A percentile compares a stretch with the other conserved stretches of the same genome.
Conservation (phyloP, 192 early-diverging fungal species). For the Backusella circina region DNA sequence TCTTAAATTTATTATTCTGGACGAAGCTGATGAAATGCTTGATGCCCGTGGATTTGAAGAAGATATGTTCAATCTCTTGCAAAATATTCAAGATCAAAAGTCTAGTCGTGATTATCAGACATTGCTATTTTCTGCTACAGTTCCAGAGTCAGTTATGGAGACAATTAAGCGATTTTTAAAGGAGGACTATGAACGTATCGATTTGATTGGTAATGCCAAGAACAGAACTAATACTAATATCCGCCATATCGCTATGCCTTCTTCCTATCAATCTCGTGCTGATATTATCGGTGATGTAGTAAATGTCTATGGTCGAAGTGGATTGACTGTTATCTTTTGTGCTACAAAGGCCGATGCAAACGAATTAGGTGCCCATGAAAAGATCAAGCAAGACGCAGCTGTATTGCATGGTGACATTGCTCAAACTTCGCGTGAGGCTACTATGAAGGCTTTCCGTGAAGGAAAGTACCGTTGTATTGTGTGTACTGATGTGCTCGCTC, state of each 20-base stretch:
- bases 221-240: slow-evolving; percentile 89
- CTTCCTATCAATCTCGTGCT: slow-evolving; percentile 83
- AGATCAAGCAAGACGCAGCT: slow-evolving; percentile 69
- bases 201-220: slow-evolving; percentile 81
- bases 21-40: slow-evolving; percentile 85
- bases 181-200: slow-evolving; percentile 64
- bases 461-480: slow-evolving; percentile 83
- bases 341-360: slow-evolving; percentile 91
- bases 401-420: slow-evolving; percentile 85
- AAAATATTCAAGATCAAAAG: slow-evolving; percentile 77
- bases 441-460: slow-evolving; percentile 84
- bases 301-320: slow-evolving; percentile 79
- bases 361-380: slow-evolving; percentile 75
- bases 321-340: slow-evolving; percentile 90
- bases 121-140: slow-evolving; percentile 84
- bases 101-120: slow-evolving; percentile 58
- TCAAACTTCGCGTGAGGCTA: slow-evolving; percentile 72
- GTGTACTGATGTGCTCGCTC: slow-evolving; percentile 92
- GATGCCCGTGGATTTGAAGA: slow-evolving; percentile 78
- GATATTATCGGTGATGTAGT: slow-evolving; percentile 95
- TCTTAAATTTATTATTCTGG: slow-evolving; percentile 62
- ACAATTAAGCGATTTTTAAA: slow-evolving; percentile 60
- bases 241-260: slow-evolving; percentile 79
- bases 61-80: slow-evolving; percentile 76
- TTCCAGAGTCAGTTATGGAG: slow-evolving; percentile 76